Evolutionary conservation across 352 stramenopile genomes (phyloP).

Genomic region (Stephanocyclus meneghinianus): DNA sequence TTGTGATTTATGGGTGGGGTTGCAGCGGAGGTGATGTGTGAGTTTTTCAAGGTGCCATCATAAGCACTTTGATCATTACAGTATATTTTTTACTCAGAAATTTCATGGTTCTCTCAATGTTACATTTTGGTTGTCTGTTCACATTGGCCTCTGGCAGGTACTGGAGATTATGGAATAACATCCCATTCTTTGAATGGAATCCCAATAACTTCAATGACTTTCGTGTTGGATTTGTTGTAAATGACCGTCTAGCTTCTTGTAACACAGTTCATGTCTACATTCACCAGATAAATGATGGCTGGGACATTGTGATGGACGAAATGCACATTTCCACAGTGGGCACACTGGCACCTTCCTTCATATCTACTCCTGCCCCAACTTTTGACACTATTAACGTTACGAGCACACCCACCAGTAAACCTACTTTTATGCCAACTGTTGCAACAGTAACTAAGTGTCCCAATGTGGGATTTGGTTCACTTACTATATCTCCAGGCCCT

Average conservation of each 20-base stretch:
- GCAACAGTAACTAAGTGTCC: slow-evolving; percentile 42
- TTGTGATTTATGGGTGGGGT: slow-evolving; percentile 44
- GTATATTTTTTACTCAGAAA: no score
- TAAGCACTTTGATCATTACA: background rate
- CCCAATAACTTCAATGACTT: slow-evolving; percentile 49
- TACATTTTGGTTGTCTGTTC: no score
- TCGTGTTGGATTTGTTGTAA: slow-evolving; percentile 35
- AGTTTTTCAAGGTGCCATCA: background rate
- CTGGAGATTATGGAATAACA: slow-evolving; percentile 53
- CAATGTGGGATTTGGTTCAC: slow-evolving; percentile 9
- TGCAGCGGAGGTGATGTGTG: slow-evolving; percentile 28
- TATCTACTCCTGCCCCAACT: slow-evolving; percentile 31
- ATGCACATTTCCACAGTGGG: slow-evolving; percentile 32
- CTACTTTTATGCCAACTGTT: slow-evolving; percentile 49
- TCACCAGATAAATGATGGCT: slow-evolving; percentile 33
- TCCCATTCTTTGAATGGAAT: slow-evolving; percentile 35
- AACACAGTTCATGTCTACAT: slow-evolving; percentile 41
- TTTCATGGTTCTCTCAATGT: no score
- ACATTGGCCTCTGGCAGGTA: slow-evolving; percentile 12
- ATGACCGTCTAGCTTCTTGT: slow-evolving; percentile 50
- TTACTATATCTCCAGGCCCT: slow-evolving; percentile 35
- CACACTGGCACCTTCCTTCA: slow-evolving; percentile 25
- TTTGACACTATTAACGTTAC: background rate
- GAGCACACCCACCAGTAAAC: slow-evolving; percentile 9
- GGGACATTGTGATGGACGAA: slow-evolving; percentile 53